Base-by-base conservation (phyloP, 192 early-diverging fungal species). In the Lobosporangium transversale region DNA sequence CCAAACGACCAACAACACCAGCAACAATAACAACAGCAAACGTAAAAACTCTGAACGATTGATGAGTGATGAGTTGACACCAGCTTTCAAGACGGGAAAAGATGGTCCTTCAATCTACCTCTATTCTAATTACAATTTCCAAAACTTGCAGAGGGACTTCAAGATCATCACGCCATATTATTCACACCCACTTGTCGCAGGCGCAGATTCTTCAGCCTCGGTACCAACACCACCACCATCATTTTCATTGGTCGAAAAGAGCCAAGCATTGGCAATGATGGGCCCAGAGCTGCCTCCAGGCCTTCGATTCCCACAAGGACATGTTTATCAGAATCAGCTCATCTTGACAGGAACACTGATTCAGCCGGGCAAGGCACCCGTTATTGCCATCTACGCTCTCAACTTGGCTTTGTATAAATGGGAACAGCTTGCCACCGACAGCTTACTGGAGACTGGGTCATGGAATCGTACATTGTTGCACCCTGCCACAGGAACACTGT, bases 81-180 rank as follows among this genome's bases (percentile, higher is more conserved):
- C 71, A 5, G 57, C 71, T 15, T 76, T 76, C 53, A 76, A 66
- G 29, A 32, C 64, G 6, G 71, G 71, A 42, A 61, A 35, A 4
- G 71, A 76, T 15, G 1, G 61, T 33, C 71, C 71, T 0, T 66
- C 58, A 0, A 67, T 76, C 36, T 76, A 76, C 18, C 71, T 76
- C 20, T 76, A 76, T 53, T 76, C 71, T 49, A 76, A 76, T 40
- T 76, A 66, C 64, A 76, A 76, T 49, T 76, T 76, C 56, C 58
- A 61, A n/a, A 76, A 62, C 27, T 32, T 67, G 42, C 63, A 61
- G 14, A 36, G 71, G 14, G 71, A 76, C 18, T 52, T 76, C 50
- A 76, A 76, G 20, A 52, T 67, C 31, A 62, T 76, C 49, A 57
- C 58, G 0, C 71, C 71, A 11, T 50, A 67, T 15, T 76, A 66